Conservation (phyloP, 2,329 filamentous ascomycete genomes). For the Curvularia eragrostidis region DNA sequence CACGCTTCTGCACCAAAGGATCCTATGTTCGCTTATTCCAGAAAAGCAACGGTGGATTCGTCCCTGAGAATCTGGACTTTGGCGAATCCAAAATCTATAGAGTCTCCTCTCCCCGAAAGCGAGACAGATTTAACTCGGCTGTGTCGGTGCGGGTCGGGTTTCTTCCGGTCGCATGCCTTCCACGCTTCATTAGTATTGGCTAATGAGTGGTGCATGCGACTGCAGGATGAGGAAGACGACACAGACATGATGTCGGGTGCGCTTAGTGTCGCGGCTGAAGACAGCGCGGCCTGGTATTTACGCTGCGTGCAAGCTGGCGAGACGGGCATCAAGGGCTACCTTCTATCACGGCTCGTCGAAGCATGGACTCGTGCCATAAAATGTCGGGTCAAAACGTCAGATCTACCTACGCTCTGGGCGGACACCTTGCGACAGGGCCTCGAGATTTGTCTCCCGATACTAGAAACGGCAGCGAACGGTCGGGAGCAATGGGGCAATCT, state of each 20-base stretch:
- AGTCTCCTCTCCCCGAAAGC: not conserved
- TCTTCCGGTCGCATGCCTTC: conserved; percentile 33
- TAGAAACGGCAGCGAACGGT: conserved; percentile 26
- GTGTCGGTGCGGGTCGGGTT: conserved; percentile 31
- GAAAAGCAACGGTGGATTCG: conserved; percentile 36
- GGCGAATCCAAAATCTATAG: conserved; percentile 9
- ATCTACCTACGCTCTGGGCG: conserved; percentile 22
- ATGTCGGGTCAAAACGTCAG: conserved; percentile 16
- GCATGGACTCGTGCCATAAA: conserved; percentile 34
- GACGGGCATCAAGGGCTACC: conserved; percentile 40
- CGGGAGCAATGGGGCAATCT: conserved; percentile 3
- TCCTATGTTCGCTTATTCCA: conserved; percentile 35
- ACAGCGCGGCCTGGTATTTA: conserved; percentile 31
- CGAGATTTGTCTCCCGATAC: conserved; percentile 26
- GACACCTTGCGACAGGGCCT: conserved; percentile 26
- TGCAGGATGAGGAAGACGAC: conserved; percentile 36
- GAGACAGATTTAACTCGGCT: conserved; percentile 29
- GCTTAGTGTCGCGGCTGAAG: conserved; percentile 27
- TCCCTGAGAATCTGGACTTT: conserved; percentile 39
- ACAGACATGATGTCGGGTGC: conserved; percentile 26
- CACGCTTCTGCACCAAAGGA: conserved; percentile 30
- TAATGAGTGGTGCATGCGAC: conserved; percentile 30
- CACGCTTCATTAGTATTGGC: conserved; percentile 32
- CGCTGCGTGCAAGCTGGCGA: conserved; percentile 38
- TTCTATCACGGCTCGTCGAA: conserved; percentile 28